These are phyloP conservation scores for Prunus yedoensis DNA, from an alignment of 331 rosid genomes.

Conservation along the genomic window DNA sequence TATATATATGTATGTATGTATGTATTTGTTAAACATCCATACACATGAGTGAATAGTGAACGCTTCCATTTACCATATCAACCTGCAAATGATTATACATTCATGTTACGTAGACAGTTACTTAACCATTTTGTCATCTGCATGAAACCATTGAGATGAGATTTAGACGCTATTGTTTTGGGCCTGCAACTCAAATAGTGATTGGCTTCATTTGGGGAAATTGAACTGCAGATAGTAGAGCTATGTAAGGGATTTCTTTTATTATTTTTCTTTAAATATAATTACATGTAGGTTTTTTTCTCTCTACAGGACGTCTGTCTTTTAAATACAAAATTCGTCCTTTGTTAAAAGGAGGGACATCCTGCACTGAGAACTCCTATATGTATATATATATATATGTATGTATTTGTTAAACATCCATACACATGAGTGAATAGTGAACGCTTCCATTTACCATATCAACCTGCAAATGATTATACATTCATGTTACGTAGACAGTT, in stretches of 20 bases:
- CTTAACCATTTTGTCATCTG: neutral
- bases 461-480: neutral
- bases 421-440: neutral
- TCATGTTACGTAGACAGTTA: neutral
- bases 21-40: neutral
- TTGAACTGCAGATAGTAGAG: constrained; percentile 49
- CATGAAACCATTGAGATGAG: neutral
- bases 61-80: neutral
- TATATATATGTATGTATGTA: no score
- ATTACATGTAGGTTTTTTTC: no score
- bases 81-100: neutral
- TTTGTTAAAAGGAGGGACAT: no score
- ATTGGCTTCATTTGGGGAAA: constrained; percentile 6
- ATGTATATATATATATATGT: no score
- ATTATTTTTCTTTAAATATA: no score
- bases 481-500: neutral
- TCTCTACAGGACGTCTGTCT: no score
- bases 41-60: neutral
- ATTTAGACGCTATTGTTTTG: neutral
- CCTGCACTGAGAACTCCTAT: no score
- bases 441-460: neutral
- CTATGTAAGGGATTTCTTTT: constrained; percentile 26
- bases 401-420: neutral
- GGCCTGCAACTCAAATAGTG: neutral
- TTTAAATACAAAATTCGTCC: no score